Evolutionary conservation across 2,329 filamentous ascomycete genomes (phyloP), one percentile per base, ranked within the genome.

Genomic region (Phoma sp.): DNA sequence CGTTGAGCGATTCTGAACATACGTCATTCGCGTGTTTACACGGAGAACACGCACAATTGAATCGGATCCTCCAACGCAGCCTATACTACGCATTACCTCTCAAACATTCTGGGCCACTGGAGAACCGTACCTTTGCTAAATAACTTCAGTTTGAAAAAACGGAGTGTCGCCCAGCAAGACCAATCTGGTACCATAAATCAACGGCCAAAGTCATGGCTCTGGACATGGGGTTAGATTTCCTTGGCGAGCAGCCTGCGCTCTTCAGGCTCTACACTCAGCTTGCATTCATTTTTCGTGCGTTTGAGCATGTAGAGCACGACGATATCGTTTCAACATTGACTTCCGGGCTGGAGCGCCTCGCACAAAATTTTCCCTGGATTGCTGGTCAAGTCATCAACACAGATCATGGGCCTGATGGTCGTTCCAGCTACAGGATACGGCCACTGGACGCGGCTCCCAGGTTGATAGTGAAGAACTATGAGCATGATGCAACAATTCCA

Each of bases 191-290:
- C n/a, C n/a, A n/a, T n/a, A 2, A 18, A 18, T 18, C 18, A 18
- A 18, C 18, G 18, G 18, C 18, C 18, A 18, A 18, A 18, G 18
- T 18, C 18, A 59, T 57, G 54, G 33, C 32, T 9, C 48, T 59
- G 10, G 43, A 64, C 46, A 52, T 65, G 50, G 46, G 67, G 25
- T 66, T 82, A 2, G 79, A 81, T 38, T 62, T 77, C 35, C 55
- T 81, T 4, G 79, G 78, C 10, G 75, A 80, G 44, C 69, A 75
- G 47, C 72, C 77, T 7, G 57, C 68, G 5, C 70, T 80, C 8
- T 69, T 67, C 41, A 68, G 67, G 30, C 74, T 82, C 9, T 83
- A 82, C 58, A 83, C 79, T 0, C 79, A 73, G 44, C 68, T 83
- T 35, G 74, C 70, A 35, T 66, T 80, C 27, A 72, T 72, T 52